Conservation (phyloP, 2,329 filamentous ascomycete species). For the Fusarium stilboides region DNA sequence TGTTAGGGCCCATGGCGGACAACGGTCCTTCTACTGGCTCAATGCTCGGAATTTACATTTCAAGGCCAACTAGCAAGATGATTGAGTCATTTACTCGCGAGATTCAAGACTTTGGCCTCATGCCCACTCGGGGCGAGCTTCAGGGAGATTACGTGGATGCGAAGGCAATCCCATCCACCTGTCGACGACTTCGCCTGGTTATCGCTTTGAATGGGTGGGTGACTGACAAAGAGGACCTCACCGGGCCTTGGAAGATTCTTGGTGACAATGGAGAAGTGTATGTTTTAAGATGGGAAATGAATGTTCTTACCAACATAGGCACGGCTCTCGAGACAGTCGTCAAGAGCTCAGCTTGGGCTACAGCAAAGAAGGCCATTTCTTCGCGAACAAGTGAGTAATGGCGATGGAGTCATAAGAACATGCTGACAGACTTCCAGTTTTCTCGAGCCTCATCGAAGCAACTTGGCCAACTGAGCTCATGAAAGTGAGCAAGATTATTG, state of each 20-base stretch:
- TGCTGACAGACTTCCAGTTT: constrained; percentile 55
- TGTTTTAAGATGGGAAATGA: constrained; percentile 85
- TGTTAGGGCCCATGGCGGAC: constrained; percentile 85
- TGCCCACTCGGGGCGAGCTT: constrained; percentile 75
- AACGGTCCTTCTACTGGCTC: constrained; percentile 85
- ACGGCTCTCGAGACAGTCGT: constrained; percentile 83
- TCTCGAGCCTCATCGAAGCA: constrained; percentile 70
- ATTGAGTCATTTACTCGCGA: constrained; percentile 91
- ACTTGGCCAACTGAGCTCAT: constrained; percentile 75
- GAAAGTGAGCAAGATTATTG: constrained; percentile 80
- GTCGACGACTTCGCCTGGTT: constrained; percentile 82
- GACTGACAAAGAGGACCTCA: constrained; percentile 77
- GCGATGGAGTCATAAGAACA: neutral
- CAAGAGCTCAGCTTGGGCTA: constrained; percentile 84
- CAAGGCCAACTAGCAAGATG: constrained; percentile 85
- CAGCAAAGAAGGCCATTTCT: constrained; percentile 70
- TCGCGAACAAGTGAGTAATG: constrained; percentile 62
- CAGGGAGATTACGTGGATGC: constrained; percentile 62
- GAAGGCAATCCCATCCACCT: constrained; percentile 66
- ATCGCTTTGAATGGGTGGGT: constrained; percentile 89
- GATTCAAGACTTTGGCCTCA: constrained; percentile 89
- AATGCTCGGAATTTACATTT: constrained; percentile 92
- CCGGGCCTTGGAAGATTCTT: constrained; percentile 82
- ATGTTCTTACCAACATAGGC: constrained; percentile 83
- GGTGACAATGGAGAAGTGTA: constrained; percentile 84